Evolutionary conservation across 805 yeast genomes (phyloP), one percentile per base, ranked within the genome.

Genomic region (Hanseniaspora vineae): DNA sequence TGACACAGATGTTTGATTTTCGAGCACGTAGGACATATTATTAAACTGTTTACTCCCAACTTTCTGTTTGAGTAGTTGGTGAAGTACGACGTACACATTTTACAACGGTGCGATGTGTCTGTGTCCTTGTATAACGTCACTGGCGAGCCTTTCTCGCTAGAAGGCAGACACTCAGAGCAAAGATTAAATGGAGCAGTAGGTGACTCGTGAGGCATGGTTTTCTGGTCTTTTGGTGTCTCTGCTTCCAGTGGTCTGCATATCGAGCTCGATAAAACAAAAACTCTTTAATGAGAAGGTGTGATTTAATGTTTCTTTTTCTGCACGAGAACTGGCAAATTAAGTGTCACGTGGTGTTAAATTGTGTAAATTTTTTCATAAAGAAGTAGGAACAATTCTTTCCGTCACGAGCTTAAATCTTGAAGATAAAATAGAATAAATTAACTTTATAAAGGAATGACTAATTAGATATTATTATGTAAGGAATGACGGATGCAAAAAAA

Each of bases 1-100:
- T 92, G 97, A 59, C 98, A 90, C 55, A 94, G 82, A 64, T 85
- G 82, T 50, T 81, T 73, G 42, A 81, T 77, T 40, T 80, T 68
- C 0, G 97, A 79, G 67, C 98, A 90, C 0, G 89, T 78, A 35
- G 67, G 59, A 65, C 98, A 90, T 17, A 90, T 76, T 1, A 77
- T 62, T 2, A 96, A 87, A 54, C 75, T 78, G 49, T 73, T 71
- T 68, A 69, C 6, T 67, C 70, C 42, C 61, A 67, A 49, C 63
- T 65, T 39, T 64, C 66, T 15, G 75, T 73, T 49, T 73, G 82
- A 73, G 59, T 76, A 90, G 1, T 81, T 80, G 0, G 89, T 81
- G 66, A 82, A 90, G 1, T 95, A 88, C 44, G 94, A 66, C 0
- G 94, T 81, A 59, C 97, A 90, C 14, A 84, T 66, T 59, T 81